These are phyloP conservation scores for Tetrapisispora phaffii DNA, from an alignment of 805 yeast species.

Conservation along the genomic window DNA sequence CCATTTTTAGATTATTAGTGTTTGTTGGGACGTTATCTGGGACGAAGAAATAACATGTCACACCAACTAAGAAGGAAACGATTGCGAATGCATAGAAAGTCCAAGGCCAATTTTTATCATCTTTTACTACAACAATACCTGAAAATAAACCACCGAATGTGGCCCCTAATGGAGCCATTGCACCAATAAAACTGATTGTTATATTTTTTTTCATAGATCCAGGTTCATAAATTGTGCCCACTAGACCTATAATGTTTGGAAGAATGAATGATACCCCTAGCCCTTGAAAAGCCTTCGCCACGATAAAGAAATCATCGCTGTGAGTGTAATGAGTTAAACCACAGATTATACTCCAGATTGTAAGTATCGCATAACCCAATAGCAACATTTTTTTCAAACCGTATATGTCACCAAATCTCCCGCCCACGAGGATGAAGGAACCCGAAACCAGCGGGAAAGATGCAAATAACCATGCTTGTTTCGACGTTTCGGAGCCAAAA, in stretches of 20 bases:
- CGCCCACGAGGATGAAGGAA: slow-evolving; percentile 58
- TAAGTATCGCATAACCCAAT: slow-evolving; percentile 46
- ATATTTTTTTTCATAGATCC: slow-evolving; percentile 39
- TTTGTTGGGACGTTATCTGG: slow-evolving; percentile 25
- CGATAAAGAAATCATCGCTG: slow-evolving; percentile 40
- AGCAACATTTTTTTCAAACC: slow-evolving; percentile 50
- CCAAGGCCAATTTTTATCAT: slow-evolving; percentile 22
- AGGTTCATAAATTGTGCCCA: slow-evolving; percentile 37
- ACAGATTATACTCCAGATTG: slow-evolving; percentile 48
- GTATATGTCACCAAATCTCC: slow-evolving; percentile 61
- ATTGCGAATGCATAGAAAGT: slow-evolving; percentile 23
- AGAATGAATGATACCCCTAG: slow-evolving; percentile 48
- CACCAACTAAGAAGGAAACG: slow-evolving; percentile 11
- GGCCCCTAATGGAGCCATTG: slow-evolving; percentile 55
- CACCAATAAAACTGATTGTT: slow-evolving; percentile 46
- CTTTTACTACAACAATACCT: slow-evolving; percentile 31
- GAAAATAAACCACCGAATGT: slow-evolving; percentile 43
- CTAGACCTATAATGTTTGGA: slow-evolving; percentile 51
- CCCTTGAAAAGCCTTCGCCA: slow-evolving; percentile 53
- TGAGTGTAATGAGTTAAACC: slow-evolving; percentile 48
- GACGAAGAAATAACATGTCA: slow-evolving; percentile 15
- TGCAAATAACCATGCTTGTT: slow-evolving; percentile 58
- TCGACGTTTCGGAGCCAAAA: slow-evolving; percentile 27
- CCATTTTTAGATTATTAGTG: slow-evolving; percentile 29
- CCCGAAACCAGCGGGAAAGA: slow-evolving; percentile 64